phyloP scores from a whole-genome alignment of 306 rosid genomes.

The Begonia peltatifolia region DNA sequence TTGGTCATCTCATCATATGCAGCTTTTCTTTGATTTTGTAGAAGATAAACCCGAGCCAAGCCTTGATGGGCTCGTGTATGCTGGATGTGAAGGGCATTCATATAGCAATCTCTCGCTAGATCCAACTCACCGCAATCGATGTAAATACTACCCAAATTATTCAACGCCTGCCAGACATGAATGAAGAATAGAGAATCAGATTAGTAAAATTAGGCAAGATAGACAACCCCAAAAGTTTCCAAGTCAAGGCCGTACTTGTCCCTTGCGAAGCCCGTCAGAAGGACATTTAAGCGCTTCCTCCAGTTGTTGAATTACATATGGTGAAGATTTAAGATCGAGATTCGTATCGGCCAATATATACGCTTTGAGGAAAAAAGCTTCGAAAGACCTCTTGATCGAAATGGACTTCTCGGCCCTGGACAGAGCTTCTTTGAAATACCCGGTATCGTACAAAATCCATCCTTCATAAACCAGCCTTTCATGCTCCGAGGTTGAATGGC shows the following conservation, averaged over 20 bases:
- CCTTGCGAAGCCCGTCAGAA: conserved; percentile 91
- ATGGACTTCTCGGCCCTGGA: conserved; percentile 78
- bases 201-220: neutral
- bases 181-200: conserved; percentile 5
- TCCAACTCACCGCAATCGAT: conserved; percentile 79
- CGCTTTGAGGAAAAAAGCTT: conserved; percentile 88
- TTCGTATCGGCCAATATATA: conserved; percentile 69
- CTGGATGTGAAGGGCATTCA: conserved; percentile 74
- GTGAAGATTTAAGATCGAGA: conserved; percentile 56
- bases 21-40: conserved; percentile 59
- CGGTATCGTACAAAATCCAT: conserved; percentile 89
- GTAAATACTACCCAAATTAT: conserved; percentile 77
- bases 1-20: conserved; percentile 96
- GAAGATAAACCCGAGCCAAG: conserved; percentile 80
- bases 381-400: conserved; percentile 77
- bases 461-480: conserved; percentile 90
- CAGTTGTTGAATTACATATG: conserved; percentile 51
- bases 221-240: no score
- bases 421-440: conserved; percentile 82
- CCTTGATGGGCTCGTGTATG: conserved; percentile 96
- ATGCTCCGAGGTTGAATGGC: conserved; percentile 54
- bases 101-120: conserved; percentile 88
- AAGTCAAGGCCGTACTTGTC: conserved; percentile 32
- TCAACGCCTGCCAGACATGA: conserved; percentile 52
- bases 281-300: conserved; percentile 91